Conservation (phyloP, 2,329 filamentous ascomycete species). For the Trichoderma polysporum region DNA sequence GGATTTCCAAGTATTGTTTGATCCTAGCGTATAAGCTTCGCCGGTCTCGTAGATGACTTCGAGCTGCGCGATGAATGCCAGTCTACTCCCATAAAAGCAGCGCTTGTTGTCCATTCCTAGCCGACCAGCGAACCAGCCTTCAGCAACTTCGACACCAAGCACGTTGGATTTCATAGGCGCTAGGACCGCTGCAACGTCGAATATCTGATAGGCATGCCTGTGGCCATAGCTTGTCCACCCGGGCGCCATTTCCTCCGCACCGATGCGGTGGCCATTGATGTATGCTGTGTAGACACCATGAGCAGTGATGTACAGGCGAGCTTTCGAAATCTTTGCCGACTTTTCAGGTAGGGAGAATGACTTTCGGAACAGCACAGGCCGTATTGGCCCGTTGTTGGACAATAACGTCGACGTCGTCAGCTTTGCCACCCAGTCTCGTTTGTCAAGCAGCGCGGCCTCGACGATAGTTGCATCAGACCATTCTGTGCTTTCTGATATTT, state of each 20-base stretch:
- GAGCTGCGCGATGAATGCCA: constrained; percentile 42
- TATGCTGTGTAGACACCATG: constrained; percentile 47
- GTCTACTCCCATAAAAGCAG: constrained; percentile 39
- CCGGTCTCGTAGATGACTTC: constrained; percentile 37
- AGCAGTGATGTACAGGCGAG: constrained; percentile 48
- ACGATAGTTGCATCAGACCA: neutral
- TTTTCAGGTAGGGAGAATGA: neutral
- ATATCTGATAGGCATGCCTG: constrained; percentile 53
- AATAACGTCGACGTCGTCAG: neutral
- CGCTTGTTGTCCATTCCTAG: constrained; percentile 36
- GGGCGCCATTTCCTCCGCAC: constrained; percentile 45
- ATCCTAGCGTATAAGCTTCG: constrained; percentile 29
- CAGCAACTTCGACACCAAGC: constrained; percentile 44
- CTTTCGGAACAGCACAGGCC: neutral
- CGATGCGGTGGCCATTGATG: constrained; percentile 47
- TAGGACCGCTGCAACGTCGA: constrained; percentile 46
- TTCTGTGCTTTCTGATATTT: neutral
- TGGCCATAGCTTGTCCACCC: constrained; percentile 54
- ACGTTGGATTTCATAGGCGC: constrained; percentile 37
- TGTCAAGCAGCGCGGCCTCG: neutral
- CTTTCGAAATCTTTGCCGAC: constrained; percentile 22
- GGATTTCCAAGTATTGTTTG: constrained; percentile 41
- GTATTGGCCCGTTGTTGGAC: neutral
- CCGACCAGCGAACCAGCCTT: constrained; percentile 48
- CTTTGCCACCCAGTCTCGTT: neutral